A percentile compares a stretch with the other conserved stretches of the same genome.
phyloP scores from a whole-genome alignment of 2,329 filamentous ascomycete genomes.

The Aspergillus sp. region DNA sequence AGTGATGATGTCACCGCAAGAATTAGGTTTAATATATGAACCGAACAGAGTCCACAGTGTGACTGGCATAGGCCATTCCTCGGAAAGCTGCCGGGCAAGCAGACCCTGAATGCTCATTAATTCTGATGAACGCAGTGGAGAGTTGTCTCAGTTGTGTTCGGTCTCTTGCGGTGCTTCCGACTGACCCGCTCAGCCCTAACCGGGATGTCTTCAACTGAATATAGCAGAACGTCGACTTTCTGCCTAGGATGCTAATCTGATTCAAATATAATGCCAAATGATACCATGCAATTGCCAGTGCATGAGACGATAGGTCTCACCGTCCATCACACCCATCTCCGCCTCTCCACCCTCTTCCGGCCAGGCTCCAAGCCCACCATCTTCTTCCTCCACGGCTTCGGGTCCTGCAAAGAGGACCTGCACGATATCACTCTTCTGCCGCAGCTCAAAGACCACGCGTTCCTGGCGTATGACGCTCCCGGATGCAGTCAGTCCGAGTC shows the following conservation, averaged over 20 bases:
- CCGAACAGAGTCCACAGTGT: background rate
- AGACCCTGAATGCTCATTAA: no score
- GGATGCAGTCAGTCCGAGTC: constrained; percentile 20
- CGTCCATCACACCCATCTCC: background rate
- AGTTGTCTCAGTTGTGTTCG: no score
- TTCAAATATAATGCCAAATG: no score
- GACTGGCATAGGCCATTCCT: no score
- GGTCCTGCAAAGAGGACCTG: constrained; percentile 25
- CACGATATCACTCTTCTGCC: constrained; percentile 17
- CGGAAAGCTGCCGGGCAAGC: no score
- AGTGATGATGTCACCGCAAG: background rate
- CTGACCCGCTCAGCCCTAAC: background rate
- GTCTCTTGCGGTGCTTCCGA: background rate
- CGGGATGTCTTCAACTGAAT: background rate
- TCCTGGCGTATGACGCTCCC: constrained; percentile 22
- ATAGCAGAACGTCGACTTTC: no score
- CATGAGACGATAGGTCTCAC: background rate
- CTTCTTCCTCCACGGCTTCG: constrained; percentile 25
- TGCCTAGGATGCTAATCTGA: no score
- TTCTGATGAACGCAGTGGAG: no score
- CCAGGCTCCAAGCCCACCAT: constrained; percentile 2
- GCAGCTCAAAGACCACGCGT: constrained; percentile 13
- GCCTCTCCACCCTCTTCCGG: background rate
- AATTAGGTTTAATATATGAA: background rate
- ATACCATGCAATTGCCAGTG: background rate